Percentiles rank a stretch among this genome's conserved stretches.
phyloP scores from a whole-genome alignment of 2,329 filamentous ascomycete genomes.

The Arthroderma uncinatum region DNA sequence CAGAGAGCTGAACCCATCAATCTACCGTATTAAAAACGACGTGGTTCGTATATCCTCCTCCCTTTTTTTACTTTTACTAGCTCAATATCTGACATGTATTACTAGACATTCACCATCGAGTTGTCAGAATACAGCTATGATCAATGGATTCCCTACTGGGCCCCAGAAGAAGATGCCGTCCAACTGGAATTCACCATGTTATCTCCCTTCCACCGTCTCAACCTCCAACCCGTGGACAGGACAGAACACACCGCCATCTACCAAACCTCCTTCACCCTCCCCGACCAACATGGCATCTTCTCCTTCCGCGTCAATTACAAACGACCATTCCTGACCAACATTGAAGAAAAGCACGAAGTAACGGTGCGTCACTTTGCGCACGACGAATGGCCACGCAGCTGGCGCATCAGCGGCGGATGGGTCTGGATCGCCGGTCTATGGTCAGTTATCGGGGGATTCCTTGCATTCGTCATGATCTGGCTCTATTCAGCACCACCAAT shows the following conservation, averaged over 20 bases:
- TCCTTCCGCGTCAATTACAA: constrained; percentile 98
- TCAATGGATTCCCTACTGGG: constrained; percentile 61
- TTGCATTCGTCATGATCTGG: constrained; percentile 80
- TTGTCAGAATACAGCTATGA: constrained; percentile 73
- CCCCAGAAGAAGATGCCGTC: constrained; percentile 58
- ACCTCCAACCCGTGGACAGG: constrained; percentile 48
- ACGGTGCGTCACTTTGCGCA: constrained; percentile 94
- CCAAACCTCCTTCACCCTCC: constrained; percentile 64
- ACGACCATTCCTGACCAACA: constrained; percentile 73
- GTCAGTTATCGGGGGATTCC: constrained; percentile 70
- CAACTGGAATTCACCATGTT: constrained; percentile 99
- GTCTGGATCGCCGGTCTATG: constrained; percentile 86
- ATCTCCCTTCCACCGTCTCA: constrained; percentile 86
- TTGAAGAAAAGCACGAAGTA: constrained; percentile 91
- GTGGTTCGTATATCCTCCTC: constrained; percentile 54
- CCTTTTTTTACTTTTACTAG: not conserved
- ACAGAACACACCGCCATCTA: constrained; percentile 62
- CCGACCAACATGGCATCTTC: constrained; percentile 98
- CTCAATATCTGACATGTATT: constrained; percentile 8
- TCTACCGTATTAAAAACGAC: constrained; percentile 94
- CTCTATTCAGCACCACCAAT: constrained; percentile 56
- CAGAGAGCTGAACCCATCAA: constrained; percentile 58
- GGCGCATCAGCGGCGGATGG: constrained; percentile 80
- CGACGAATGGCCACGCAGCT: constrained; percentile 90
- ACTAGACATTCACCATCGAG: constrained; percentile 72